A percentile compares a stretch with the other conserved stretches of the same genome.
These are phyloP conservation scores for Aspergillus sp. DNA, from an alignment of 2,329 filamentous ascomycete genomes.

Conservation along the genomic window DNA sequence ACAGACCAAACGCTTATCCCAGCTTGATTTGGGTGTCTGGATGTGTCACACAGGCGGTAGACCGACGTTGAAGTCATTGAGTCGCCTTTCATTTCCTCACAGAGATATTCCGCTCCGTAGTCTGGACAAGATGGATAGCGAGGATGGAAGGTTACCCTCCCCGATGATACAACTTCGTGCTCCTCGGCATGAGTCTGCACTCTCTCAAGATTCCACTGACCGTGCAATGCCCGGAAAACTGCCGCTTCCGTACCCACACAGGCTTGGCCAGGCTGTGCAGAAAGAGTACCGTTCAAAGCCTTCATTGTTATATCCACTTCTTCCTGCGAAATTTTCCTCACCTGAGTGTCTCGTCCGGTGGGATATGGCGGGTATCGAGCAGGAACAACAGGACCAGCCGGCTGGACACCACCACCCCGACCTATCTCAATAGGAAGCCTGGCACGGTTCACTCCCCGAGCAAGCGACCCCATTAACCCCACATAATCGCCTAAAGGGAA, in stretches of 20 bases:
- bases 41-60: constrained; percentile 16
- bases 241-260: constrained; percentile 61
- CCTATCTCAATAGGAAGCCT: constrained; percentile 32
- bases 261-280: constrained; percentile 46
- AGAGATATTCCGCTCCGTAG: constrained; percentile 39
- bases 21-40: constrained; percentile 8
- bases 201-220: constrained; percentile 64
- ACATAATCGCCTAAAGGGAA: constrained; percentile 83
- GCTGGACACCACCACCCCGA: constrained; percentile 29
- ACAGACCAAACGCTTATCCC: background rate
- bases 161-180: constrained; percentile 41
- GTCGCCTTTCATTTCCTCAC: constrained; percentile 19
- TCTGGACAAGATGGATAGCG: constrained; percentile 53
- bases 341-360: background rate
- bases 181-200: constrained; percentile 34
- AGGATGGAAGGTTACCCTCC: constrained; percentile 65
- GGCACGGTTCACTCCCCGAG: constrained; percentile 56
- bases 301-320: constrained; percentile 37
- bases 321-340: constrained; percentile 29
- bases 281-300: constrained; percentile 40
- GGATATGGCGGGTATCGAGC: constrained; percentile 47
- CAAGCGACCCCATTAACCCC: constrained; percentile 72
- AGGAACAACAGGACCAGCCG: constrained; percentile 51
- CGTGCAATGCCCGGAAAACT: constrained; percentile 69
- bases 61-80: background rate